These are phyloP conservation scores for Colletotrichum sp. DNA, from an alignment of 2,329 filamentous ascomycete genomes.

Conservation along the genomic window DNA sequence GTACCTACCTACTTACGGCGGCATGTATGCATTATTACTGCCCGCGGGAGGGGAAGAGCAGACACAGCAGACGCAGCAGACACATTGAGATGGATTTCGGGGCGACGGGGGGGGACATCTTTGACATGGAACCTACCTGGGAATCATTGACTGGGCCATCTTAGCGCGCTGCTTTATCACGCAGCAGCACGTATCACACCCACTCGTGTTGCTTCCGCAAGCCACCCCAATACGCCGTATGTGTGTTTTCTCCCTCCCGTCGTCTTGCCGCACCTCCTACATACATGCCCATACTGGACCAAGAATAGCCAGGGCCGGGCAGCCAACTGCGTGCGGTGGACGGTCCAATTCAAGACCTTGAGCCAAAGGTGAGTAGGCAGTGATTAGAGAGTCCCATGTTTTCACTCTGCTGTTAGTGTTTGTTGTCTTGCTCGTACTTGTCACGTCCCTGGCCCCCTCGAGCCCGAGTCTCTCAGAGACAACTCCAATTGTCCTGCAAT, in stretches of 20 bases:
- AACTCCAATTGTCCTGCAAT: background rate
- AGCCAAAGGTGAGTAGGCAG: background rate
- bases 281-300: background rate
- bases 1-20: background rate
- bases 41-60: background rate
- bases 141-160: background rate
- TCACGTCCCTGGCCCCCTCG: background rate
- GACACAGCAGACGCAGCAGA: background rate
- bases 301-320: background rate
- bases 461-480: background rate
- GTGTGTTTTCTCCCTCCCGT: conserved; percentile 8
- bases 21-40: background rate
- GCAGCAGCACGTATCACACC: background rate
- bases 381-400: background rate
- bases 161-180: background rate
- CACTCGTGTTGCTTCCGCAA: background rate
- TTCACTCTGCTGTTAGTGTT: background rate
- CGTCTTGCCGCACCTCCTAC: conserved; percentile 12
- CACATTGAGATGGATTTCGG: background rate
- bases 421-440: background rate
- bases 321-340: background rate
- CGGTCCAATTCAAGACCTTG: background rate
- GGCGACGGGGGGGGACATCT: background rate
- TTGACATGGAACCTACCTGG: background rate
- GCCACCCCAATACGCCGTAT: conserved; percentile 1